phyloP scores from a whole-genome alignment of 768 basidiomycete species.

The Podaxis carcinomalis region DNA sequence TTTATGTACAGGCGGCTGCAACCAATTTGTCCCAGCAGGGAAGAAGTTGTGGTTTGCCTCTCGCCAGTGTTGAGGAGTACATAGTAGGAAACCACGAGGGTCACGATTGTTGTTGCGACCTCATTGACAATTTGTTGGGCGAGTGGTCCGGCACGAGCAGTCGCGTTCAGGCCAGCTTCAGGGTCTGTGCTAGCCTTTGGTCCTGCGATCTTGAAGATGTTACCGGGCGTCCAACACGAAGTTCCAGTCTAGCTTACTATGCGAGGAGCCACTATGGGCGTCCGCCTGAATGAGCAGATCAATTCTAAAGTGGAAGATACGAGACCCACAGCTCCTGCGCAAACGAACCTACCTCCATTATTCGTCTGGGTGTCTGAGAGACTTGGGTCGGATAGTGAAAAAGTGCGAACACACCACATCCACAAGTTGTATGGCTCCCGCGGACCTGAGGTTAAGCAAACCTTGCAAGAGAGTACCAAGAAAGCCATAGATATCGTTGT shows the following conservation, averaged over 20 bases:
- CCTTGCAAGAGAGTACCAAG: conserved; percentile 42
- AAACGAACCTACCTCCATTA: conserved; percentile 55
- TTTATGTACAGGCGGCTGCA: conserved; percentile 36
- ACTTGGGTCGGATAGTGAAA: neutral
- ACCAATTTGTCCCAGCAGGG: conserved; percentile 40
- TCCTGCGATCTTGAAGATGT: conserved; percentile 37
- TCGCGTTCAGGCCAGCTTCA: conserved; percentile 53
- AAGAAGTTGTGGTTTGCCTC: conserved; percentile 41
- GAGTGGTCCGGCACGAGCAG: conserved; percentile 44
- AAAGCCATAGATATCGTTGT: conserved; percentile 35
- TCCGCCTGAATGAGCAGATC: neutral
- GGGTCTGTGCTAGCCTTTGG: conserved; percentile 51
- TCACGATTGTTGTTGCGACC: conserved; percentile 36
- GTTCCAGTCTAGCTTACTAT: conserved; percentile 29
- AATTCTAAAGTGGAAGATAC: neutral
- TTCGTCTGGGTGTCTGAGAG: conserved; percentile 29
- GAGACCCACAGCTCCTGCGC: conserved; percentile 49
- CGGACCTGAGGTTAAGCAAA: conserved; percentile 39
- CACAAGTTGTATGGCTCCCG: conserved; percentile 51
- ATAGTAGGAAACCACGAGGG: conserved; percentile 37
- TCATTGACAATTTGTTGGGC: conserved; percentile 44
- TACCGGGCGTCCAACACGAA: neutral
- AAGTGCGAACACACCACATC: conserved; percentile 39
- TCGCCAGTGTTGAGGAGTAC: conserved; percentile 47
- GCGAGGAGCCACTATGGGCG: conserved; percentile 37